Percentiles rank a stretch among this genome's conserved stretches.
phyloP scores from a whole-genome alignment of 345 rosid genomes.

The Brassica napus region Da-Ae NC_063441.1:11302001-11302500 shows the following conservation, averaged over 20 bases:
- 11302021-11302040: slow-evolving; percentile 60
- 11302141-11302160: background rate
- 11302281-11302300: slow-evolving; percentile 75
- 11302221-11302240: slow-evolving; percentile 59
- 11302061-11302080: slow-evolving; percentile 70
- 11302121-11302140: background rate
- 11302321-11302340: slow-evolving; percentile 79
- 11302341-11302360: slow-evolving; percentile 73
- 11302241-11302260: slow-evolving; percentile 50
- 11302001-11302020: slow-evolving; percentile 59
- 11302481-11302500: background rate
- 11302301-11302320: slow-evolving; percentile 71
- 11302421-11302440: background rate
- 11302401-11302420: slow-evolving; percentile 51
- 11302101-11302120: slow-evolving; percentile 55
- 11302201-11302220: slow-evolving; percentile 50
- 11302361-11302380: slow-evolving; percentile 87
- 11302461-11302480: background rate
- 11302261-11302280: slow-evolving; percentile 66
- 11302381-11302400: slow-evolving; percentile 69
- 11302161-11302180: background rate
- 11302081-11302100: slow-evolving; percentile 53
- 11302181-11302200: background rate
- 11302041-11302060: slow-evolving; percentile 57
- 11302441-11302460: background rate